A percentile compares a stretch with the other conserved stretches of the same genome.
These are phyloP conservation scores for Mucor piriformis DNA, from an alignment of 371 early-diverging fungal species.

Conservation along the genomic window DNA sequence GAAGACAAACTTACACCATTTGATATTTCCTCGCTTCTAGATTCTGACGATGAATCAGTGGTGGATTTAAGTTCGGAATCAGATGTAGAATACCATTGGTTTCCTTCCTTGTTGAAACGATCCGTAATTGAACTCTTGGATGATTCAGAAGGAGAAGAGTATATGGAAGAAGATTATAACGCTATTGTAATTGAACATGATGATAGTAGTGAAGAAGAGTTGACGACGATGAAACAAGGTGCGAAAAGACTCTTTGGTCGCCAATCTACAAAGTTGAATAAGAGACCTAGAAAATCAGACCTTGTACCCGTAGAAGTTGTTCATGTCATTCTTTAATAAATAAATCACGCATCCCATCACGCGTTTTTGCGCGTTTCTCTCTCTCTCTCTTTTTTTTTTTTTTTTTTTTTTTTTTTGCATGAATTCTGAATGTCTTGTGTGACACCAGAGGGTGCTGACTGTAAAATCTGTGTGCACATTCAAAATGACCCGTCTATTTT, in stretches of 20 bases:
- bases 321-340: slow-evolving; percentile 12
- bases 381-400: background rate
- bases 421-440: background rate
- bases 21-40: slow-evolving; percentile 26
- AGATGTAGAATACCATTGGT: slow-evolving; percentile 31
- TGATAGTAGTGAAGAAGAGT: slow-evolving; percentile 7
- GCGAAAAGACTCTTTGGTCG: background rate
- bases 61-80: slow-evolving; percentile 16
- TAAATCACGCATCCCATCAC: no score
- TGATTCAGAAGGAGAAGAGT: slow-evolving; percentile 13
- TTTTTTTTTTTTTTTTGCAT: background rate
- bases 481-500: no score
- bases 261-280: background rate
- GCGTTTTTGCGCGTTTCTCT: background rate
- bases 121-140: slow-evolving; percentile 27
- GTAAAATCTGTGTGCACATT: no score
- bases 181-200: slow-evolving; percentile 12
- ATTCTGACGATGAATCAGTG: slow-evolving; percentile 4
- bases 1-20: slow-evolving; percentile 23
- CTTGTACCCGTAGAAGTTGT: slow-evolving; percentile 25
- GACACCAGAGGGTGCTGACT: no score
- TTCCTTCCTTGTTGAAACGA: slow-evolving; percentile 21
- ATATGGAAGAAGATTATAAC: slow-evolving; percentile 6
- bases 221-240: background rate
- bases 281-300: slow-evolving; percentile 17